Evolutionary conservation across 768 basidiomycete genomes (phyloP), one percentile per base, ranked within the genome.

Genomic region (Dioszegia crocea): DNA sequence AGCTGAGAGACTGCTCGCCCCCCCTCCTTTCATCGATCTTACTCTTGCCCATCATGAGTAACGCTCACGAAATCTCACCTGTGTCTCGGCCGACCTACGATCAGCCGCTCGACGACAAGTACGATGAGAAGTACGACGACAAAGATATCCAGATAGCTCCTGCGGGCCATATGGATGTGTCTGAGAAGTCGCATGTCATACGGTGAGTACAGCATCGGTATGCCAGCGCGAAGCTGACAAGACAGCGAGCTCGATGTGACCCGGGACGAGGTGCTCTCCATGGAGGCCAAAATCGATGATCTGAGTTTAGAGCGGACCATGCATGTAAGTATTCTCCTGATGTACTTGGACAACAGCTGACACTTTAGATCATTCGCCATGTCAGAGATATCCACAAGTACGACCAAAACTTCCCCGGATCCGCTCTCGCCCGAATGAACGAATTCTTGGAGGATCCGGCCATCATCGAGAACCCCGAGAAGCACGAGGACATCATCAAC

Each of bases 381-480:
- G 43, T 56, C 41, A 11, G 43, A n/a, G 49, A 52, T 4, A 57
- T 71, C 50, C 69, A 71, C 51, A 26, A 51, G 24, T 57, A 67
- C 40, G 69, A 71, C 31, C 69, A 71, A 33, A 71, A 71, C 60
- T 71, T 71, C 60, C 60, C 66, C 36, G 33, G n/a, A 0, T 11
- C 36, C 3, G 57, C 60, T 6, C 50, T 71, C n/a, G 59, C 61
- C 4, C 31, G 56, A 17, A 65, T 71, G 11, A 40, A 56, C n/a
- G 27, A 51, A 0, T 71, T 71, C 58, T 39, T 71, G 33, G 21
- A 49, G 36, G 40, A 67, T 27, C 58, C 52, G 8, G 62, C 63
- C 17, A 54, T 66, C 30, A 9, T 62, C 29, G 45, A 33, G 2
- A 44, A 56, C 6, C 66, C 64, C 6, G 45, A 57, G 11, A 56